These are phyloP conservation scores for Russula olivacea DNA, from an alignment of 768 basidiomycete species.

Conservation along the genomic window DNA sequence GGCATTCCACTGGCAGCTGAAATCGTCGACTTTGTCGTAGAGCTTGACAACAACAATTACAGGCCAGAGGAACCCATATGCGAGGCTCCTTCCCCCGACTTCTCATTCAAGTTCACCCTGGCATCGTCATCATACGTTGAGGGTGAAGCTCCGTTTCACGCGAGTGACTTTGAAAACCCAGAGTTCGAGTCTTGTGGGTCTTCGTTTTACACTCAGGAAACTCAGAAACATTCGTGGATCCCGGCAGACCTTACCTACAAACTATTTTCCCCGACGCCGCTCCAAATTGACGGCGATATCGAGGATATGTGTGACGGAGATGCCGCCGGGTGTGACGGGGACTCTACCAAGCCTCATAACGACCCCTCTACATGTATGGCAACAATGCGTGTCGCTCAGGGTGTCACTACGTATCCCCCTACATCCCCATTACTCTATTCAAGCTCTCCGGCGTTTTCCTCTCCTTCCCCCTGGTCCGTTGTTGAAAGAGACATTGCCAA, in stretches of 20 bases:
- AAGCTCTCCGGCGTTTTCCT: not conserved
- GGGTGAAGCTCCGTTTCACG: not conserved
- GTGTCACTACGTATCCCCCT: not conserved
- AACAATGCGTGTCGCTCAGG: not conserved
- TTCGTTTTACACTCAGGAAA: conserved; percentile 3
- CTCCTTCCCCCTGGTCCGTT: not conserved
- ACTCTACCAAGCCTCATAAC: not conserved
- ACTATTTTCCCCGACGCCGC: not conserved
- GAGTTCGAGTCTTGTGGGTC: conserved; percentile 8
- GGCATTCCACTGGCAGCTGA: not conserved
- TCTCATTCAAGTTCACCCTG: not conserved
- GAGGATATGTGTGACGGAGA: not conserved
- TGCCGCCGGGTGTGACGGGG: not conserved
- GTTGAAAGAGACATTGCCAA: not conserved
- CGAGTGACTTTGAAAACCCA: not conserved
- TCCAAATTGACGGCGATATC: not conserved
- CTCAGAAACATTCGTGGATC: not conserved
- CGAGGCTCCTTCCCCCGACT: not conserved
- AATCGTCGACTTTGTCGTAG: conserved; percentile 9
- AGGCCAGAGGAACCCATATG: too few species aligned
- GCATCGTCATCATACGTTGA: not conserved
- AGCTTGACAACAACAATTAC: conserved; percentile 8
- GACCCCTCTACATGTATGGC: too few species aligned
- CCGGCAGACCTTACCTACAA: not conserved
- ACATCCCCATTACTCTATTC: conserved; percentile 12